Conservation (phyloP, 306 rosid genomes). For the Cicer pinnatifidum region DNA sequence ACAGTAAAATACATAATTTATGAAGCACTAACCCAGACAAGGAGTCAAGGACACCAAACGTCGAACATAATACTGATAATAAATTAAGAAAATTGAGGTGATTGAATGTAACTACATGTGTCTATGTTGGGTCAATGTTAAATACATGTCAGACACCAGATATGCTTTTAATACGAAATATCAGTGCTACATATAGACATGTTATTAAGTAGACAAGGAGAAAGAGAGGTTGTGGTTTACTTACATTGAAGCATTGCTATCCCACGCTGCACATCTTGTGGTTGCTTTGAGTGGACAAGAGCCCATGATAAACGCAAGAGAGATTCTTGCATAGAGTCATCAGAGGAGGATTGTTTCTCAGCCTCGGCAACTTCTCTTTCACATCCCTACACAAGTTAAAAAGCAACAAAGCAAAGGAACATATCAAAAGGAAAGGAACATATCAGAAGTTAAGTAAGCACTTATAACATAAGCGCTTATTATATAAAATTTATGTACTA, state of each 20-base stretch:
- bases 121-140: no score
- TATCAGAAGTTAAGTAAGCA: not conserved
- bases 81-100: no score
- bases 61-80: no score
- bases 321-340: constrained; percentile 64
- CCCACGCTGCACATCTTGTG: constrained; percentile 89
- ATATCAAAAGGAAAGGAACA: not conserved
- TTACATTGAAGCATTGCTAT: constrained; percentile 92
- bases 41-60: no score
- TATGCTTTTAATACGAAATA: no score
- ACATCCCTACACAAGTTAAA: constrained; percentile 63
- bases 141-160: no score
- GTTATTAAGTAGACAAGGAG: not conserved
- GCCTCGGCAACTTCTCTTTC: constrained; percentile 86
- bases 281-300: constrained; percentile 84
- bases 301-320: constrained; percentile 90
- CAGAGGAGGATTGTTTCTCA: constrained; percentile 59
- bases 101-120: no score
- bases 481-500: no score
- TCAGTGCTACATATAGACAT: not conserved
- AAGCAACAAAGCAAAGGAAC: constrained; percentile 28
- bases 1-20: no score
- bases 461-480: not conserved
- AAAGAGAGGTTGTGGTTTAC: not conserved
- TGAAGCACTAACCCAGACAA: no score